These are phyloP conservation scores for Diaporthe sp. DNA, from an alignment of 2,329 filamentous ascomycete species.

Conservation along the genomic window DNA sequence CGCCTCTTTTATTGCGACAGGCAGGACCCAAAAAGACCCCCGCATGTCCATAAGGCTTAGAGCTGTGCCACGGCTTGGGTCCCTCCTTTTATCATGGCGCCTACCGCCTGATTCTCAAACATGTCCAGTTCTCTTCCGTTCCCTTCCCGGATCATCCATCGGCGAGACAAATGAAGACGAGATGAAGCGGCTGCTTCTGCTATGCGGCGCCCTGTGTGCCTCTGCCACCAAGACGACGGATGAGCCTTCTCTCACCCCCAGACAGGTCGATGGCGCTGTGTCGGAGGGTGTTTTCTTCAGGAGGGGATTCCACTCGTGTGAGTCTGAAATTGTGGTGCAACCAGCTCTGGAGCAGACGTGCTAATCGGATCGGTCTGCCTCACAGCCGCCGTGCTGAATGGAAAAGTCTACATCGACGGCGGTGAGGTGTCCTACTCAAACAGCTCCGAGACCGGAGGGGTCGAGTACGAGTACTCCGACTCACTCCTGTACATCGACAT, in stretches of 20 bases:
- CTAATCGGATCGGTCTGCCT: not conserved
- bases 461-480: slow-evolving; percentile 44
- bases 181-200: slow-evolving; percentile 29
- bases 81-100: not conserved
- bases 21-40: not conserved
- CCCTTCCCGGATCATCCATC: no score
- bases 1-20: not conserved
- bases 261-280: slow-evolving; percentile 30
- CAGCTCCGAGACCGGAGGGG: slow-evolving; percentile 16
- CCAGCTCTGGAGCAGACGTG: not conserved
- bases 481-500: slow-evolving; percentile 26
- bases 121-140: not conserved
- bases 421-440: slow-evolving; percentile 44
- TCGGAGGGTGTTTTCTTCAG: slow-evolving; percentile 37
- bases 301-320: slow-evolving; percentile 45
- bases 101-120: not conserved
- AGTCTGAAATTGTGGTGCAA: slow-evolving; percentile 11
- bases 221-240: not conserved
- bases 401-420: slow-evolving; percentile 44
- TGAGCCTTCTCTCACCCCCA: not conserved
- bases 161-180: not conserved
- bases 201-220: not conserved
- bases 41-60: not conserved
- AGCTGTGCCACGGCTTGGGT: not conserved
- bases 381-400: slow-evolving; percentile 44